Evolutionary conservation across 805 yeast genomes (phyloP), one percentile per base, ranked within the genome.

Genomic region (Grigorovia yakushimaensis): DNA sequence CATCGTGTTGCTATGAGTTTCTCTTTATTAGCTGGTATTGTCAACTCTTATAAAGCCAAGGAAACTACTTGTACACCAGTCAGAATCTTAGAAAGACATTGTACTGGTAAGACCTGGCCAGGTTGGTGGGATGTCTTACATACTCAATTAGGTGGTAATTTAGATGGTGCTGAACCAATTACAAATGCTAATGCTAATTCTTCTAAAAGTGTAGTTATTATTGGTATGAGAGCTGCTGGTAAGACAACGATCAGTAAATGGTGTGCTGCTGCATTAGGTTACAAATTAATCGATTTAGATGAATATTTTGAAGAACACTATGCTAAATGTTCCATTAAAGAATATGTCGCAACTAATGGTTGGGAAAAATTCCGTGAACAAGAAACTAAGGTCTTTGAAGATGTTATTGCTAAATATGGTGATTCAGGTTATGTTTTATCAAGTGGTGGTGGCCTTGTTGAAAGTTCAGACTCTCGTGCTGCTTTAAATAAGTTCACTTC

Each of bases 211-310:
- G 78, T 89, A 47, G 76, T 88, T 43, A 76, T 91, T 38, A 84
- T 93, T 62, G 98, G 98, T 40, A 93, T 93, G 98, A 78, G 98
- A 64, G 98, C 96, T 18, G 95, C 96, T 20, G 98, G 98, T 19
- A 93, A 93, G 67, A 78, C 95, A 3, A 83, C 95, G 1, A 73
- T 88, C 57, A 82, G 96, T 39, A 73, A 77, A 51, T 84, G 95
- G 82, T 78, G 85, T 55, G 82, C 95, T 8, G 66, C 75, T 24
- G 72, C 76, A 33, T 68, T 87, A 48, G 89, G 86, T 19, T 82
- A 81, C 67, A 63, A 67, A 41, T 74, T 83, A 47, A 61, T 86
- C 37, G 99, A 93, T 59, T 67, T 91, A 49, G 99, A 93, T 63
- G 70, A 72, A 11, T 73, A 75, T 22, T 76, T 91, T 51, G 96